Conservation (phyloP, 148 eudicot species). For the Cornus suecica region DNA sequence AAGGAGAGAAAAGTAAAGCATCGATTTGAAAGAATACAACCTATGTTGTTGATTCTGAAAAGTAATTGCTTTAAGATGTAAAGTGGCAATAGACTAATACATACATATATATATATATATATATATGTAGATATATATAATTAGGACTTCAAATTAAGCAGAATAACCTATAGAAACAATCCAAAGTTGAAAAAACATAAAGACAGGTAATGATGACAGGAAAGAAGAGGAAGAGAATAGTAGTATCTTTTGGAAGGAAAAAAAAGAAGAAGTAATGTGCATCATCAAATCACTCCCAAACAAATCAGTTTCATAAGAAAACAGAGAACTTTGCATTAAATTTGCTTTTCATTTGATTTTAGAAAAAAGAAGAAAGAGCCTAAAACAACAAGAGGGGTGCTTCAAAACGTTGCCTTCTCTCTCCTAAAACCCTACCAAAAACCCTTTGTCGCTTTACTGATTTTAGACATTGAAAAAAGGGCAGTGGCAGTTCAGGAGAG, state of each 20-base stretch:
- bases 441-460: background rate
- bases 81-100: background rate
- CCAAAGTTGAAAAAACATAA: background rate
- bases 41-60: background rate
- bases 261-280: background rate
- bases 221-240: background rate
- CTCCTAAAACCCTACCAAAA: constrained; percentile 3
- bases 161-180: background rate
- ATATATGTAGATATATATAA: too few relatives aligned
- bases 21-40: too few relatives aligned
- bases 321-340: background rate
- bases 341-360: background rate
- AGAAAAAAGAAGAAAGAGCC: background rate
- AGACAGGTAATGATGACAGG: background rate
- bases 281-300: constrained; percentile 7
- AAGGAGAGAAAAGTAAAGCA: too few relatives aligned
- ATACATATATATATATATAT: too few relatives aligned
- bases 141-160: background rate
- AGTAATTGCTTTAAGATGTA: background rate
- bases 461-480: constrained; percentile 8
- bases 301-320: constrained; percentile 5
- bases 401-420: constrained; percentile 6
- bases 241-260: background rate
- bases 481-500: constrained; percentile 19
- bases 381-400: background rate